Base-by-base conservation (phyloP, 495 filamentous ascomycete species). In the Penicillium pancosmium region DNA sequence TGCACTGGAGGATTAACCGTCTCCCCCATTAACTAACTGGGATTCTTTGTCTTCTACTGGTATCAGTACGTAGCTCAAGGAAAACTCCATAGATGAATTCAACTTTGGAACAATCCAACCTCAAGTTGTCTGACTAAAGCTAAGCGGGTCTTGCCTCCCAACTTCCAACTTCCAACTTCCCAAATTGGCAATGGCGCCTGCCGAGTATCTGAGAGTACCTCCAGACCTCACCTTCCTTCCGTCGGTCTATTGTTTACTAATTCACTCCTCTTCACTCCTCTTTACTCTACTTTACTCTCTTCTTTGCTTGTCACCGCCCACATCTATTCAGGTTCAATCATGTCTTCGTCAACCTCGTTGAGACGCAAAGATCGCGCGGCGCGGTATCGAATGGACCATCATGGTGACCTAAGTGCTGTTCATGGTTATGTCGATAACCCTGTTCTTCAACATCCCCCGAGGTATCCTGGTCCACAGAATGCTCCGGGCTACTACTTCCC, bases 1-100 rank as follows among this genome's bases (percentile, higher is more conserved):
- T 34, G 25, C 12, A 46, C 40, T 31, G 23, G 40, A 44, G 23
- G 41, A 35, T 55, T 57, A 48, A 36, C 53, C 53, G 19, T 33
- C 41, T 54, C 23, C 38, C 15, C 52, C 60, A 23, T 23, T 23
- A 23, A 23, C 8, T 31, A 9, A 31, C 27, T 31, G 27, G 8
- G 27, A 31, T 31, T 31, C 27, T 35, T n/a, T 41, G 15, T 50
- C 51, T 48, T 18, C 34, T 53, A 25, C 44, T 27, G 6, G 27
- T 31, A 31, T 31, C 27, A 31, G 27, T 31, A 31, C 27, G 27
- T 54, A 54, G 35, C 23, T 50, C 55, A 50, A 12, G 15, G 36
- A n/a, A 13, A 2, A 38, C 10, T 40, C 6, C 10, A n/a, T 40
- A 12, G 4, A 40, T 23, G 23, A 23, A 23, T 23, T 23, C 1